Base-by-base conservation (phyloP, 371 early-diverging fungal species). In the Globomyces sp. region DNA sequence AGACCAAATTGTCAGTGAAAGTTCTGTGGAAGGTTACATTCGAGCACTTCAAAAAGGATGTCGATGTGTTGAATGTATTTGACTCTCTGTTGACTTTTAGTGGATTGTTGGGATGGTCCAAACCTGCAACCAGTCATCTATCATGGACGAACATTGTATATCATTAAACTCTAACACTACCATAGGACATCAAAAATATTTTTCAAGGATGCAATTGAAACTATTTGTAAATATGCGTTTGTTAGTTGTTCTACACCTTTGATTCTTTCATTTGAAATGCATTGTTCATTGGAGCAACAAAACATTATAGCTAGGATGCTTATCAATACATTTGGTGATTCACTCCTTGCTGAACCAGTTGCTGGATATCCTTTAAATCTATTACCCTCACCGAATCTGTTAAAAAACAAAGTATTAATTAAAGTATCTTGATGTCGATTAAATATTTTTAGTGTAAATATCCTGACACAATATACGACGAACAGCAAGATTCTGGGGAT, bases 91-190 rank as follows among this genome's bases (percentile, higher is more conserved):
- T 24, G 24, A 24, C 24, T 24, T 24, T 24, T 24, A 24, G 57
- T 92, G 63, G 93, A 93, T 73, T 90, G 90, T 71, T 93, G 91
- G 87, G 93, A 93, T 74, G 93, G 94, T 0, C 75, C 87, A 3
- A 81, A 84, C 61, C 89, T 87, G 34, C 80, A 85, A 58, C 92
- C 93, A 1, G 67, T 90, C 4, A 85, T 92, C 13, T 89, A 86
- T 63, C 94, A 94, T 68, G 92, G 92, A 1, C 77, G 83, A 58
- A 90, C 93, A 0, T 68, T 89, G 24, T 24, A 24, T 24, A 24
- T 24, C 24, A 24, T 24, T 87, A 89, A 79, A 44, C 41, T 68
- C 37, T 48, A 36, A 11, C 2, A 71, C 37, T 72, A 84, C 87
- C 24, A 24, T 24, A 24, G 24, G 37, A 90, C 91, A 3, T 77